These are phyloP conservation scores for Castanea crenata DNA, from an alignment of 306 rosid species.

Conservation along the genomic window DNA sequence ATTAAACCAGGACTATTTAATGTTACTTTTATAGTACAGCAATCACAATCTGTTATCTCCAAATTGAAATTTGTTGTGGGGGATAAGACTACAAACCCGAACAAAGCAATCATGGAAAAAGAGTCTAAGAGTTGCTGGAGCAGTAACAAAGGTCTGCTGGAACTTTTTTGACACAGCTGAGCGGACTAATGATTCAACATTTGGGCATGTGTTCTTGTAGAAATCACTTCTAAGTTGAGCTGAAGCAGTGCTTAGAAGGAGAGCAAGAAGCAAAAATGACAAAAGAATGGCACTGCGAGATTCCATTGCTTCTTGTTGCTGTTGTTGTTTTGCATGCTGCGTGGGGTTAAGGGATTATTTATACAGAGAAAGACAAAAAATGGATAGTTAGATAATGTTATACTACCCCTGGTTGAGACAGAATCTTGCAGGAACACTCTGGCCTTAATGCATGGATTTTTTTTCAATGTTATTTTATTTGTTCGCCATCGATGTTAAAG, in stretches of 20 bases:
- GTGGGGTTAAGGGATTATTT: slow-evolving; percentile 13
- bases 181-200: slow-evolving; percentile 39
- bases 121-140: slow-evolving; percentile 43
- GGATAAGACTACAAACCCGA: slow-evolving; percentile 22
- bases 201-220: slow-evolving; percentile 35
- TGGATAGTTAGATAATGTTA: no score
- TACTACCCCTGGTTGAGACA: not conserved
- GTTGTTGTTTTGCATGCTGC: not conserved
- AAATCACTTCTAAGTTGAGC: slow-evolving; percentile 35
- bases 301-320: slow-evolving; percentile 16
- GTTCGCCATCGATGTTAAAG: not conserved
- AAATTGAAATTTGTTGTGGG: not conserved
- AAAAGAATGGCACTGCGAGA: slow-evolving; percentile 19
- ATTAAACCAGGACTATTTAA: no score
- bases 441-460: not conserved
- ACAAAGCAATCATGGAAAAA: slow-evolving; percentile 44
- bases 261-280: slow-evolving; percentile 22
- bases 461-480: not conserved
- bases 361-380: not conserved
- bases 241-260: slow-evolving; percentile 11
- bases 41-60: not conserved
- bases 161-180: slow-evolving; percentile 32
- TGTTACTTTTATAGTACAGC: no score
- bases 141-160: slow-evolving; percentile 45
- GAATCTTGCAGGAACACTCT: slow-evolving; percentile 8